A percentile compares a stretch with the other conserved stretches of the same genome.
Evolutionary conservation across 2,329 filamentous ascomycete species (phyloP).

Genomic region (Alternaria tenuissima): DNA sequence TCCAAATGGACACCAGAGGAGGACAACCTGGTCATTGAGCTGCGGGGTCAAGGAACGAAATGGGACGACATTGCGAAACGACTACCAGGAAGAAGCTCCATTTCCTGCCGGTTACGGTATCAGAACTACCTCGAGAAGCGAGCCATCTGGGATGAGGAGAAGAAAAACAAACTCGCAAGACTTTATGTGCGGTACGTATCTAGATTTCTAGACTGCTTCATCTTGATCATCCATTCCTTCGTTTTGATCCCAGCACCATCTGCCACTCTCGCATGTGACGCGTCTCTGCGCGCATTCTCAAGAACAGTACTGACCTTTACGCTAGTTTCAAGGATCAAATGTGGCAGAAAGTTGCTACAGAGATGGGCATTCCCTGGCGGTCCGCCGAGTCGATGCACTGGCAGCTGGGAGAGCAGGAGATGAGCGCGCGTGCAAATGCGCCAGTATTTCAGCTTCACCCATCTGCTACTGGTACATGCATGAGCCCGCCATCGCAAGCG

Average conservation of each 20-base stretch:
- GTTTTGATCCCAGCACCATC: background rate
- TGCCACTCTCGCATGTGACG: slow-evolving; percentile 13
- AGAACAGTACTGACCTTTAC: slow-evolving; percentile 31
- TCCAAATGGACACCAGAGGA: slow-evolving; percentile 97
- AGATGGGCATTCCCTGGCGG: slow-evolving; percentile 94
- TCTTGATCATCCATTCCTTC: slow-evolving; percentile 3
- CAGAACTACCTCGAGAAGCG: slow-evolving; percentile 96
- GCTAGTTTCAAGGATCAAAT: slow-evolving; percentile 93
- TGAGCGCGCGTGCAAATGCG: slow-evolving; percentile 90
- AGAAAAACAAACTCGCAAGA: slow-evolving; percentile 97
- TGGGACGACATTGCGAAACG: slow-evolving; percentile 98
- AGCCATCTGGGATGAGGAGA: slow-evolving; percentile 96
- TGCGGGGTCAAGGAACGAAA: slow-evolving; percentile 91
- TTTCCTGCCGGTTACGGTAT: slow-evolving; percentile 93
- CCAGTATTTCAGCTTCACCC: slow-evolving; percentile 74
- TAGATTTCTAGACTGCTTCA: slow-evolving; percentile 12
- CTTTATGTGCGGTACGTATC: slow-evolving; percentile 73
- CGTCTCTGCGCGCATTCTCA: slow-evolving; percentile 5
- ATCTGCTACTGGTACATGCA: slow-evolving; percentile 44
- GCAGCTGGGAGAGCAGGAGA: slow-evolving; percentile 92
- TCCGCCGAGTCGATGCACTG: slow-evolving; percentile 98
- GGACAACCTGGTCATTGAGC: slow-evolving; percentile 90
- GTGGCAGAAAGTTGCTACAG: slow-evolving; percentile 95
- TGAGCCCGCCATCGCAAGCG: slow-evolving; percentile 41
- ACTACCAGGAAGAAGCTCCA: slow-evolving; percentile 87